Evolutionary conservation across 2,329 filamentous ascomycete genomes (phyloP), one percentile per base, ranked within the genome.

Genomic region (Sporothrix brasiliensis): DNA sequence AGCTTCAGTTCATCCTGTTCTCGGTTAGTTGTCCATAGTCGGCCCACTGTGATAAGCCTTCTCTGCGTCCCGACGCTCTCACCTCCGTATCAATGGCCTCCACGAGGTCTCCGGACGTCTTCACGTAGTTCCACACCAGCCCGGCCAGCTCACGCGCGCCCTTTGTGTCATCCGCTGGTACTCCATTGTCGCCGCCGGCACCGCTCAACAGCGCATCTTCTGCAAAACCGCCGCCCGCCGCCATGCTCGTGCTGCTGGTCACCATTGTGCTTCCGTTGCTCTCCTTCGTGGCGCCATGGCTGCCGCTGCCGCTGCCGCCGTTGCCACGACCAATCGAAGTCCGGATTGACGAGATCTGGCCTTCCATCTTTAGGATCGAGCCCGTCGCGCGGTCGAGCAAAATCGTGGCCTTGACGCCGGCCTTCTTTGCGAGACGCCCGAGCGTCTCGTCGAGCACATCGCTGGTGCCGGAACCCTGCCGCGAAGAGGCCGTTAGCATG

Each of bases 341-440:
- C 19, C 85, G 83, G 63, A 91, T 84, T 16, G 85, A 84, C 1
- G 88, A 86, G 14, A 90, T 81, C 72, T 92, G 84, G 65, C 92
- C 92, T 69, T 87, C 91, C 7, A 89, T 91, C 77, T 91, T 91
- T 68, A 95, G 85, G 67, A 95, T 91, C 2, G 90, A 86, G 68
- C 91, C 92, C 27, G 87, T 90, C 16, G 86, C 81, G 70, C 91
- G 88, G 75, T 93, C 91, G 54, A 95, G 83, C 69, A 93, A 87
- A 65, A 95, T 85, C 69, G 91, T 91, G 75, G 90, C 91, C 78
- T 91, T 91, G 67, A 95, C 92, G 72, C 91, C 91, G 41, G 91
- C 86, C 77, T 94, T 94, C 77, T 91, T 90, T 53, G 90, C 88
- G 58, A 95, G 84, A 21, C 91, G 89, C 61, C 86, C 87, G 72